Conservation (phyloP, 371 early-diverging fungal genomes). For the Cladochytrium tenue region DNA sequence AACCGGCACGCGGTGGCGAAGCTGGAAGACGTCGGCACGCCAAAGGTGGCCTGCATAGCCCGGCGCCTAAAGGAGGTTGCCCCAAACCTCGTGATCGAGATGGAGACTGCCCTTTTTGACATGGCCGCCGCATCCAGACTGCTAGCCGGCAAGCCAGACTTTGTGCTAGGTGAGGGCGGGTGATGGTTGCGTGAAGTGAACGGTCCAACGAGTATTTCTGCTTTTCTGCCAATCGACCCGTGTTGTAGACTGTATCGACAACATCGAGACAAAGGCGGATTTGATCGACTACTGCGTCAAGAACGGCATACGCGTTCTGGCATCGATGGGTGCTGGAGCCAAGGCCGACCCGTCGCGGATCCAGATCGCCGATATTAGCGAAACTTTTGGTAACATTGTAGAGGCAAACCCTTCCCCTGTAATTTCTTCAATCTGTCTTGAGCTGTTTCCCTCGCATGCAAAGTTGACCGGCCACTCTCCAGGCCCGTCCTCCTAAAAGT, state of each 20-base stretch:
- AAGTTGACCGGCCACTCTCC: background rate
- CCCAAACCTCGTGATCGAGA: slow-evolving; percentile 80
- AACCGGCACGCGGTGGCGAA: slow-evolving; percentile 93
- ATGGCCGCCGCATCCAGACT: slow-evolving; percentile 69
- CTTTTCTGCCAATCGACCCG: background rate
- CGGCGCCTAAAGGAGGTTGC: slow-evolving; percentile 70
- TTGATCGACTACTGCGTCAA: slow-evolving; percentile 83
- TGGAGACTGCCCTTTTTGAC: slow-evolving; percentile 73
- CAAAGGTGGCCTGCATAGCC: slow-evolving; percentile 79
- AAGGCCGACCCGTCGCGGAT: slow-evolving; percentile 91
- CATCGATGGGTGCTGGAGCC: slow-evolving; percentile 94
- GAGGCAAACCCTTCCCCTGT: too few relatives aligned
- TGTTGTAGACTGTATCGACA: slow-evolving; percentile 86
- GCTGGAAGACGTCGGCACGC: slow-evolving; percentile 82
- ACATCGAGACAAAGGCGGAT: slow-evolving; percentile 88
- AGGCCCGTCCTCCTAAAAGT: background rate
- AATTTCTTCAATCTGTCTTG: too few relatives aligned
- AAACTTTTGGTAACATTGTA: slow-evolving; percentile 78
- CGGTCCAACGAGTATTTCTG: background rate
- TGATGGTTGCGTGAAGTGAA: too few relatives aligned
- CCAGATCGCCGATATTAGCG: slow-evolving; percentile 91
- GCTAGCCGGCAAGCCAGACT: slow-evolving; percentile 59
- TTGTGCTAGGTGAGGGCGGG: slow-evolving; percentile 42
- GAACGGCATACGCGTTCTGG: slow-evolving; percentile 67
- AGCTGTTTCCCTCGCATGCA: too few relatives aligned